Evolutionary conservation across 192 early-diverging fungal genomes (phyloP), one percentile per base, ranked within the genome.

Genomic region (Martensiomyces pterosporus): DNA sequence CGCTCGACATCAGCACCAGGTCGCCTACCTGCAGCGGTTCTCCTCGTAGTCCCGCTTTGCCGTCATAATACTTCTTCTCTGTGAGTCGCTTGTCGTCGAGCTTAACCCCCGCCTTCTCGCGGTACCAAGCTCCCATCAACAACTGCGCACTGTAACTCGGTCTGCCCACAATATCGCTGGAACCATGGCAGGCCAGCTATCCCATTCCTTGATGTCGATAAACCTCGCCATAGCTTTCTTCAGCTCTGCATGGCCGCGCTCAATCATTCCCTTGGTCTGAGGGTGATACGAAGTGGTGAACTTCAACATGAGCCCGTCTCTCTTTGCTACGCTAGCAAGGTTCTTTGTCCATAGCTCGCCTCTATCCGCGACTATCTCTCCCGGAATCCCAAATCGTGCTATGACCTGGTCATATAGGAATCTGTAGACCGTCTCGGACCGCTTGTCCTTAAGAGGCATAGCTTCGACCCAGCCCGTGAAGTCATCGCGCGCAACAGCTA

Each of bases 401-500:
- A 50, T 38, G 3, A 50, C 19, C 3, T 50, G 24, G 9, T 50
- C 49, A 38, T 39, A 50, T 4, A 50, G 16, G 22, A 50, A 50
- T 5, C 24, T 4, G 22, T 50, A 50, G 9, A 39, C 49, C 10
- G 3, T 38, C 3, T 3, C 4, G 3, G 35, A 14, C 4, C 24
- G 34, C 35, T 50, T 50, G 18, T 3, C 15, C 14, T 50, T 39
- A 4, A 50, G 19, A 2, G 49, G 22, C 39, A 22, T 7, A 10
- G 49, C 49, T 24, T 50, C 49, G 2, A 50, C 49, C 49, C 49
- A 50, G 3, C 49, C 49, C 2, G 35, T 24, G 4, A 50, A 50
- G 29, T 49, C 47, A 16, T 49, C 47, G 9, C 47, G 47, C 3
- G 47, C 47, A 18, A 49, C 47, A 6, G 24, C 27, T 3, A 49